These are phyloP conservation scores for Hemisphaericaspora nanyangensis DNA, from an alignment of 805 yeast genomes.

Conservation along the genomic window DNA sequence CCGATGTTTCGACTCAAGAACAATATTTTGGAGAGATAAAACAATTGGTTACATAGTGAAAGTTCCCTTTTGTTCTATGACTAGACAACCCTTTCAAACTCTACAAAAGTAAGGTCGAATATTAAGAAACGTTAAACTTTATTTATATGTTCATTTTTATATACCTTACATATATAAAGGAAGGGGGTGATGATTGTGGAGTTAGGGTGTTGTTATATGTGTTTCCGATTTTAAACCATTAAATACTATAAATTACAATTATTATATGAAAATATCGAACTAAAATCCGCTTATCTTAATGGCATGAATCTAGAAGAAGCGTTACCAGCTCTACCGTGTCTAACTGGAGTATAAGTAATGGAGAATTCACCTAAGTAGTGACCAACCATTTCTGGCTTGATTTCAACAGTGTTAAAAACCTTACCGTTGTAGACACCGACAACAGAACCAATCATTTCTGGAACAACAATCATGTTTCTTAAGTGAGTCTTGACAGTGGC, in stretches of 20 bases:
- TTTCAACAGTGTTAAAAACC: conserved; percentile 97
- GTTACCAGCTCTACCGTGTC: conserved; percentile 98
- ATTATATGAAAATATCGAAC: conserved; percentile 1
- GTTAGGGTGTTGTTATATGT: not conserved
- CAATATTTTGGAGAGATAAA: too few species aligned
- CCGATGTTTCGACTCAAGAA: too few species aligned
- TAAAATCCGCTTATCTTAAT: conserved; percentile 33
- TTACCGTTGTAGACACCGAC: conserved; percentile 99
- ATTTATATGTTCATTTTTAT: not conserved
- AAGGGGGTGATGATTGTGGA: too few species aligned
- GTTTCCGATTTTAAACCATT: conserved; percentile 1
- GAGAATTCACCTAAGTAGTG: conserved; percentile 99
- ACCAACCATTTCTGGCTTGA: conserved; percentile 99
- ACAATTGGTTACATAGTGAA: too few species aligned
- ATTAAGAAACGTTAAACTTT: too few species aligned
- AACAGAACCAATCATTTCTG: conserved; percentile 99
- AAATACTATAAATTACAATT: conserved; percentile 7
- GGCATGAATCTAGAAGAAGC: conserved; percentile 78
- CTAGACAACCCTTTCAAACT: too few species aligned
- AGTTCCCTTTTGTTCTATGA: too few species aligned
- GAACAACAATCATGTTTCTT: conserved; percentile 97
- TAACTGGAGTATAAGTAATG: conserved; percentile 98
- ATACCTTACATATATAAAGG: not conserved
- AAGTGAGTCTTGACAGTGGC: conserved; percentile 97
- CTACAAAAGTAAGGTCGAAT: too few species aligned